Evolutionary conservation across 306 rosid genomes (phyloP).

Genomic region (Sechiopsis laciniata): DNA sequence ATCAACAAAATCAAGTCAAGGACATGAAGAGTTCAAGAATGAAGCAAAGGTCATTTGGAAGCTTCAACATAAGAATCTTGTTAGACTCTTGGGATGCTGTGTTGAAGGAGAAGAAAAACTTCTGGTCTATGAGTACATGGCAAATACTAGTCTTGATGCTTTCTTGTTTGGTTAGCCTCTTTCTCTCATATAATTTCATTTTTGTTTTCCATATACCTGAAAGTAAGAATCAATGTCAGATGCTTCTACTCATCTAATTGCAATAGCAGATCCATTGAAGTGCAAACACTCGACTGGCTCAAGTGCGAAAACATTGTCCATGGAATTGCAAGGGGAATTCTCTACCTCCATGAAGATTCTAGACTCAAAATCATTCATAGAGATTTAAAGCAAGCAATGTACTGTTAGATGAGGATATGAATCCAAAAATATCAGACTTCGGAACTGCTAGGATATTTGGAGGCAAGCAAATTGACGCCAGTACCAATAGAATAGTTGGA

Average conservation of each 20-base stretch:
- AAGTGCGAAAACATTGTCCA: constrained; percentile 27
- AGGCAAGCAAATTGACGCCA: constrained; percentile 32
- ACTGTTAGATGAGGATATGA: constrained; percentile 29
- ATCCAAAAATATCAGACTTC: constrained; percentile 27
- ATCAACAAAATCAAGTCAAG: constrained; percentile 36
- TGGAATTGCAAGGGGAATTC: constrained; percentile 30
- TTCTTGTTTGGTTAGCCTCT: constrained; percentile 38
- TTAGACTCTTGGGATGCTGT: constrained; percentile 42
- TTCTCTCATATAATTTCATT: neutral
- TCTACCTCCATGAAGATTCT: constrained; percentile 35
- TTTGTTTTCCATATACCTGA: neutral
- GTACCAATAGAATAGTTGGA: constrained; percentile 37
- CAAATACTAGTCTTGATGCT: constrained; percentile 40
- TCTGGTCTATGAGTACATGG: constrained; percentile 43
- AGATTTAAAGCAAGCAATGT: constrained; percentile 4
- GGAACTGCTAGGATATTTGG: constrained; percentile 35
- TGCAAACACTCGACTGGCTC: constrained; percentile 31
- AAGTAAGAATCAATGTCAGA: too few species aligned
- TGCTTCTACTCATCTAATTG: neutral
- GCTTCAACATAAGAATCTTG: constrained; percentile 47
- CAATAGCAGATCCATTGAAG: constrained; percentile 25
- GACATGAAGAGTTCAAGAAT: constrained; percentile 40
- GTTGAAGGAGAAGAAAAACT: constrained; percentile 37
- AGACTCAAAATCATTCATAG: constrained; percentile 10
- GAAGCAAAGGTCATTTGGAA: constrained; percentile 39